Percentiles rank a stretch among this genome's conserved stretches.
Evolutionary conservation across 208 protist species (phyloP).

Genomic region (Lotmaria passim): DNA sequence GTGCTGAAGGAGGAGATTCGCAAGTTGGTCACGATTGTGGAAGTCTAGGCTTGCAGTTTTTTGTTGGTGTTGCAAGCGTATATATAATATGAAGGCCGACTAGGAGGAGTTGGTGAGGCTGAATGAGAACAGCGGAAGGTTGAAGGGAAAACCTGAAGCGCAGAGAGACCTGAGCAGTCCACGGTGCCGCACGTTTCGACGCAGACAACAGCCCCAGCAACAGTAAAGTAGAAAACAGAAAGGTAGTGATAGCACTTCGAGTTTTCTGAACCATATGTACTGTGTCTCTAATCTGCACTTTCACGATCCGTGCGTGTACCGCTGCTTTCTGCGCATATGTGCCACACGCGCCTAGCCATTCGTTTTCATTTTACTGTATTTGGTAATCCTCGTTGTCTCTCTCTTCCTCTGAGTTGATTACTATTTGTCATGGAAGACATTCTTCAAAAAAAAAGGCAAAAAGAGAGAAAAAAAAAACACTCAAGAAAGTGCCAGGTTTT

Average conservation of each 20-base stretch:
- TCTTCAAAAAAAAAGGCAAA: slow-evolving; percentile 17
- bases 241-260: too few relatives aligned
- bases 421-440: slow-evolving; percentile 1
- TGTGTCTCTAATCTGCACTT: too few relatives aligned
- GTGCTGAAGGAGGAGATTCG: slow-evolving; percentile 80
- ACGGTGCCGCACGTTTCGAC: neutral
- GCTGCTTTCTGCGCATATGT: too few relatives aligned
- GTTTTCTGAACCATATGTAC: too few relatives aligned
- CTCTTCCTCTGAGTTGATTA: slow-evolving; percentile 20
- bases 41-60: slow-evolving; percentile 67
- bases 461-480: neutral
- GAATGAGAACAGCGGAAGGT: neutral
- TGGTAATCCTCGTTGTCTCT: slow-evolving; percentile 9
- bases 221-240: slow-evolving; percentile 16
- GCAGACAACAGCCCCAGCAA: neutral
- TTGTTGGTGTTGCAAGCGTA: too few relatives aligned
- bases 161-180: neutral
- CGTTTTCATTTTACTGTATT: too few relatives aligned
- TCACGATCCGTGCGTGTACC: too few relatives aligned
- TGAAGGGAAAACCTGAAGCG: neutral
- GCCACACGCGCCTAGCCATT: too few relatives aligned
- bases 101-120: neutral
- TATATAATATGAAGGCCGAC: neutral
- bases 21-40: slow-evolving; percentile 75
- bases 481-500: neutral